Conservation (phyloP, 768 basidiomycete genomes). For the Naganishia vishniacii region DNA sequence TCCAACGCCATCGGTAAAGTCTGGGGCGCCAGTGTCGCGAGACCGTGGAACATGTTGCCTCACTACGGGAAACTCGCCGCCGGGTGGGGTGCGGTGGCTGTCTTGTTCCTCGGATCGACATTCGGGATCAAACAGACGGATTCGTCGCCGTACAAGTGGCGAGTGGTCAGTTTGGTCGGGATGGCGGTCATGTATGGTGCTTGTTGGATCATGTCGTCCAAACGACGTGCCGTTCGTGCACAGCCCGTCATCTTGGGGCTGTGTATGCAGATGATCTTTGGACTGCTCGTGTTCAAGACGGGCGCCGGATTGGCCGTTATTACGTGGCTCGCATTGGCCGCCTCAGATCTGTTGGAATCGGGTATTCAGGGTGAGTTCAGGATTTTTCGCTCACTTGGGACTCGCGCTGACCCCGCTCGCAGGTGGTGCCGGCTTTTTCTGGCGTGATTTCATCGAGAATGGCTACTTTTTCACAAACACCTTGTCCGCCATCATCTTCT, state of each 20-base stretch:
- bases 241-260: slow-evolving; percentile 77
- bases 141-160: slow-evolving; percentile 27
- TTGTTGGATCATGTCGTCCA: slow-evolving; percentile 27
- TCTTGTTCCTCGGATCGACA: slow-evolving; percentile 24
- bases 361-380: slow-evolving; percentile 57
- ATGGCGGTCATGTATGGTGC: slow-evolving; percentile 31
- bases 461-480: slow-evolving; percentile 31
- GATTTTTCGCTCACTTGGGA: no score
- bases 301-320: slow-evolving; percentile 77
- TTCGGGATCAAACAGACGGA: slow-evolving; percentile 27
- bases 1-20: slow-evolving; percentile 11
- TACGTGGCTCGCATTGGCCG: slow-evolving; percentile 64
- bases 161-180: slow-evolving; percentile 30
- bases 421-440: slow-evolving; percentile 72
- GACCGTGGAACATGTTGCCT: slow-evolving; percentile 24
- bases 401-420: neutral
- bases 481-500: slow-evolving; percentile 72
- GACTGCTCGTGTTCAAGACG: slow-evolving; percentile 82
- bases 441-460: slow-evolving; percentile 59
- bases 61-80: slow-evolving; percentile 22
- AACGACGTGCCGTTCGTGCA: slow-evolving; percentile 30
- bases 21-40: slow-evolving; percentile 8
- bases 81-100: slow-evolving; percentile 23
- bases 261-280: slow-evolving; percentile 76
- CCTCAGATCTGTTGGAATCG: slow-evolving; percentile 69